phyloP scores from a whole-genome alignment of 805 yeast species.

The Nakazawaea laoshanensis region DNA sequence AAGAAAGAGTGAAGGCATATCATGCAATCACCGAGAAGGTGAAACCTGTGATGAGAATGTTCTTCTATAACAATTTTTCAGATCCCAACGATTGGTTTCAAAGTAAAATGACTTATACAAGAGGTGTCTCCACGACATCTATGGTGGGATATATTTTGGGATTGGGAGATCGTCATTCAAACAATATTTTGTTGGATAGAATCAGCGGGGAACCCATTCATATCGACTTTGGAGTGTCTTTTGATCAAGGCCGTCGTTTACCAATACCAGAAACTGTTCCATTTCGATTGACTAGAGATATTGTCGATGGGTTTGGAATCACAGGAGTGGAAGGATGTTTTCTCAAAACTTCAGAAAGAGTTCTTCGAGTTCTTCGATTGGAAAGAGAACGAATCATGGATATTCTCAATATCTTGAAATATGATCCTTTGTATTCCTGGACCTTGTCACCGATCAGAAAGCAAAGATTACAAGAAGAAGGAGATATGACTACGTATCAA shows the following conservation, averaged over 20 bases:
- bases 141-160: conserved; percentile 87
- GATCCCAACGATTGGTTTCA: conserved; percentile 70
- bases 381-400: conserved; percentile 68
- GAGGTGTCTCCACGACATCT: conserved; percentile 78
- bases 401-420: conserved; percentile 74
- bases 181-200: conserved; percentile 77
- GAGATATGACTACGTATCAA: conserved; percentile 9
- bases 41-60: conserved; percentile 60
- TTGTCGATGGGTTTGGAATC: conserved; percentile 88
- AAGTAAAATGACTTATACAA: conserved; percentile 55
- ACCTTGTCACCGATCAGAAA: conserved; percentile 67
- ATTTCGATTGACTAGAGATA: conserved; percentile 81
- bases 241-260: conserved; percentile 82
- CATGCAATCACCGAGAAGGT: conserved; percentile 38
- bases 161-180: conserved; percentile 91
- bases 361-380: conserved; percentile 54
- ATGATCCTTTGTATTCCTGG: conserved; percentile 95
- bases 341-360: conserved; percentile 62
- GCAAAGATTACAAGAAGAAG: conserved; percentile 34
- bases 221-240: conserved; percentile 93
- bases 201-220: conserved; percentile 89
- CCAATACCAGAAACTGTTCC: conserved; percentile 93
- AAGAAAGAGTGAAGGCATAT: conserved; percentile 38
- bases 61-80: conserved; percentile 59
- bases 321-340: conserved; percentile 80